Conservation (phyloP, 2,329 filamentous ascomycete species). For the Cladophialophora exuberans region DNA sequence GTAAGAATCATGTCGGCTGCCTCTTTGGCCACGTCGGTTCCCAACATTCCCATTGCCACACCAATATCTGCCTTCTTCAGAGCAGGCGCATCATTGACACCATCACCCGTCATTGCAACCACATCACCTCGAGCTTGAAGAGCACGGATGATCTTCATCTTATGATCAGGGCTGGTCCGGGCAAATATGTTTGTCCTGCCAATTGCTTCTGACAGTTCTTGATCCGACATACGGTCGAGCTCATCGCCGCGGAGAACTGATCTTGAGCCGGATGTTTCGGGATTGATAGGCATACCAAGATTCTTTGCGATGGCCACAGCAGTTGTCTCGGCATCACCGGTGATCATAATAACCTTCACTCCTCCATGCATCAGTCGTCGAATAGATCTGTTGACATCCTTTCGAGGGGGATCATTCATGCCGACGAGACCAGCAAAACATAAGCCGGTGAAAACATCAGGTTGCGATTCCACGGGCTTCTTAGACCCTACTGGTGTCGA, state of each 20-base stretch:
- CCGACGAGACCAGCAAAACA: conserved; percentile 91
- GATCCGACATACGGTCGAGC: conserved; percentile 87
- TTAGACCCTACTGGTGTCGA: conserved; percentile 43
- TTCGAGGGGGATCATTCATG: conserved; percentile 94
- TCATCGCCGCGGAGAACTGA: conserved; percentile 85
- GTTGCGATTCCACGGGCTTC: conserved; percentile 56
- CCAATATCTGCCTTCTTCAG: conserved; percentile 97
- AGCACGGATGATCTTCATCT: conserved; percentile 92
- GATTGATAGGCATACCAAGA: conserved; percentile 84
- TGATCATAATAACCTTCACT: conserved; percentile 99
- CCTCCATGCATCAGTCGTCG: conserved; percentile 88
- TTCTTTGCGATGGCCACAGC: conserved; percentile 92
- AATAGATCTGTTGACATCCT: conserved; percentile 87
- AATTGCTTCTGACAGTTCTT: conserved; percentile 82
- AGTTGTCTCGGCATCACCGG: conserved; percentile 92
- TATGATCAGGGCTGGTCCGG: conserved; percentile 94
- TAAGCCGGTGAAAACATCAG: conserved; percentile 77
- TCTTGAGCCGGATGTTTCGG: conserved; percentile 51
- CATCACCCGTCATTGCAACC: conserved; percentile 98
- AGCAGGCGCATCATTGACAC: conserved; percentile 95
- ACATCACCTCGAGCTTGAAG: conserved; percentile 92
- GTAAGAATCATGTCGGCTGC: conserved; percentile 87
- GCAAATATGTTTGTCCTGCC: conserved; percentile 92
- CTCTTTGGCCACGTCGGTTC: conserved; percentile 96
- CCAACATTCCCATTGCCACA: conserved; percentile 92